Evolutionary conservation across 371 early-diverging fungal species (phyloP).

Genomic region (Blakeslea trispora): DNA sequence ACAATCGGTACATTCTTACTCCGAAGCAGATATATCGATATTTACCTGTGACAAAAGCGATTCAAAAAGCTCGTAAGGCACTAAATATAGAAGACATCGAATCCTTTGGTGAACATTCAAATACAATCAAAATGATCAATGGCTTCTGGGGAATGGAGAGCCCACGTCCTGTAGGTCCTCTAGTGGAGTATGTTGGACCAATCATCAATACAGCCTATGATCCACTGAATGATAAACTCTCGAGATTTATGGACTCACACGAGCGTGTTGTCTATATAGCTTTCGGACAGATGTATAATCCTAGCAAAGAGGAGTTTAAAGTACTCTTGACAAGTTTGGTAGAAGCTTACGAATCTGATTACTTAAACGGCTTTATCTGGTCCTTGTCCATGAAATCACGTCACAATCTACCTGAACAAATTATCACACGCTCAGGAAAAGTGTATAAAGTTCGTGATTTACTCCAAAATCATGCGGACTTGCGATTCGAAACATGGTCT

Average conservation of each 20-base stretch:
- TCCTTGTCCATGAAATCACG: slow-evolving; percentile 11
- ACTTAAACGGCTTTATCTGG: slow-evolving; percentile 46
- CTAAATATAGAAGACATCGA: slow-evolving; percentile 12
- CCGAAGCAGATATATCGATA: slow-evolving; percentile 13
- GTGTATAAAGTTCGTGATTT: slow-evolving; percentile 9
- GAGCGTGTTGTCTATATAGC: slow-evolving; percentile 35
- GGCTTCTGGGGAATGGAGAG: slow-evolving; percentile 30
- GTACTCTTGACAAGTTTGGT: slow-evolving; percentile 24
- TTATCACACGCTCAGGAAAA: slow-evolving; percentile 16
- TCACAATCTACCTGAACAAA: slow-evolving; percentile 11
- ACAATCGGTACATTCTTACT: slow-evolving; percentile 11
- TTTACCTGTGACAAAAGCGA: slow-evolving; percentile 5
- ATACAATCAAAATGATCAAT: slow-evolving; percentile 32
- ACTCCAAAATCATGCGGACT: slow-evolving; percentile 14
- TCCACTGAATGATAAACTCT: slow-evolving; percentile 7
- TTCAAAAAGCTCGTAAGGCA: slow-evolving; percentile 9
- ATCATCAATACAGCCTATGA: slow-evolving; percentile 21
- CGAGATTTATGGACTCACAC: slow-evolving; percentile 22
- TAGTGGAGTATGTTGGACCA: slow-evolving; percentile 41
- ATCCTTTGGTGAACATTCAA: slow-evolving; percentile 11
- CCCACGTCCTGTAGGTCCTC: slow-evolving; percentile 36
- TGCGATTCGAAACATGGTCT: slow-evolving; percentile 33
- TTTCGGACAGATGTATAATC: slow-evolving; percentile 39
- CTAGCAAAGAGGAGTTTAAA: slow-evolving; percentile 10
- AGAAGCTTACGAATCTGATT: slow-evolving; percentile 18